Base-by-base conservation (phyloP, 1,139 yeast species). In the Hemisphaericaspora xylofermentans region DNA sequence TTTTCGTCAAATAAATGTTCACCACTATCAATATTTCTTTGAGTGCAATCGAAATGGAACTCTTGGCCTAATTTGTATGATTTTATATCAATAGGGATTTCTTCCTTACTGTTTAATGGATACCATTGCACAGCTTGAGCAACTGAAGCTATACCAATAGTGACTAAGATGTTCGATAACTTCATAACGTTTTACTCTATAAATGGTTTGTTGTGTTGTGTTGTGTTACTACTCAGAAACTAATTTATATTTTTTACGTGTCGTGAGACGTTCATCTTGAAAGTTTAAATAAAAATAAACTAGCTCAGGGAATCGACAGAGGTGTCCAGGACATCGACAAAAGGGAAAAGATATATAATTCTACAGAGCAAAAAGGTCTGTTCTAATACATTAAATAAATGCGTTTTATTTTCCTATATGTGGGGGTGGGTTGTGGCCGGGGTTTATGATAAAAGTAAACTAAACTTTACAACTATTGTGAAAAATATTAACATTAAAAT, bases 1-100 rank as follows among this genome's bases (percentile, higher is more conserved):
- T 78, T 67, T 6, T 68, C 71, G 53, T 84, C 88, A 48, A 82
- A 80, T 49, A 76, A 73, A 62, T 85, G 93, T 57, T 85, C 93
- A 41, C 94, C 94, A 47, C 72, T 78, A 51, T 83, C 88, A 43
- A 84, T 84, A 47, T 82, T 77, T 53, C 94, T 68, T 38, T 76
- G 63, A 45, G 81, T 84, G 58, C 93, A 85, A 49, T 76, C 79
- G 41, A 85, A 61, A 32, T 70, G 68, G 16, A 84, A 64, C 1
- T 58, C 60, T 41, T 80, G 78, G 3, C 80, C 80, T 1, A 40
- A 28, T 13, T 48, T 39, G 53, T 70, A 80, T 2, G 77, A 69
- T 28, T 56, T 54, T 30, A 72, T 49, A 5, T 54, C 60, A 14
- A 41, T 36, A 2, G 80, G 78, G 10, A 70, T 58, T 39, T 69